These are phyloP conservation scores for Ilex paraguariensis DNA, from an alignment of 305 asterid species.

Conservation along the genomic window DNA sequence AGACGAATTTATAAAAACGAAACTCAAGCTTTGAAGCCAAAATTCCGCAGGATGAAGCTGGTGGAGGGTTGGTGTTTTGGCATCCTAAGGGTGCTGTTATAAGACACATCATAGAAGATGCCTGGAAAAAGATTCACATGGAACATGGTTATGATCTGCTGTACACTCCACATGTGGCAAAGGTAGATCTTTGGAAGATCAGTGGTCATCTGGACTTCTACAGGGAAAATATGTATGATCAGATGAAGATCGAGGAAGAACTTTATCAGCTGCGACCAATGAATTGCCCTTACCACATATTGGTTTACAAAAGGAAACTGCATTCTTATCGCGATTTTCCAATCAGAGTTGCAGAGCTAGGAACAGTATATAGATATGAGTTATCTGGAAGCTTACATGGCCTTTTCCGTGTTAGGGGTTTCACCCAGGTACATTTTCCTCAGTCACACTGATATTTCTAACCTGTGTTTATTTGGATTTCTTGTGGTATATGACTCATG, in stretches of 20 bases:
- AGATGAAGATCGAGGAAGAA: slow-evolving; percentile 89
- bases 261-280: slow-evolving; percentile 97
- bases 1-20: slow-evolving; percentile 15
- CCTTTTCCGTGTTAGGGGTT: slow-evolving; percentile 92
- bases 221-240: slow-evolving; percentile 92
- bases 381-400: slow-evolving; percentile 97
- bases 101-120: slow-evolving; percentile 85
- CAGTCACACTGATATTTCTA: slow-evolving; percentile 1
- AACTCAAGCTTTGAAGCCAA: slow-evolving; percentile 20
- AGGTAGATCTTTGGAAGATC: slow-evolving; percentile 92
- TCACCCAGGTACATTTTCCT: slow-evolving; percentile 68
- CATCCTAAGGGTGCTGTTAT: slow-evolving; percentile 94
- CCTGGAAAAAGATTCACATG: slow-evolving; percentile 83
- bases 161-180: slow-evolving; percentile 95
- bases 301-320: slow-evolving; percentile 66
- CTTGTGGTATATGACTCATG: not conserved
- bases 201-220: slow-evolving; percentile 97
- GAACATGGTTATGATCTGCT: slow-evolving; percentile 79
- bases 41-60: slow-evolving; percentile 89
- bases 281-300: slow-evolving; percentile 98
- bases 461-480: not conserved
- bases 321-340: slow-evolving; percentile 95
- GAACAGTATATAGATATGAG: slow-evolving; percentile 94
- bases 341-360: slow-evolving; percentile 85
- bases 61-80: slow-evolving; percentile 99